Base-by-base conservation (phyloP, 2,329 filamentous ascomycete species). In the Talaromyces sp. region DNA sequence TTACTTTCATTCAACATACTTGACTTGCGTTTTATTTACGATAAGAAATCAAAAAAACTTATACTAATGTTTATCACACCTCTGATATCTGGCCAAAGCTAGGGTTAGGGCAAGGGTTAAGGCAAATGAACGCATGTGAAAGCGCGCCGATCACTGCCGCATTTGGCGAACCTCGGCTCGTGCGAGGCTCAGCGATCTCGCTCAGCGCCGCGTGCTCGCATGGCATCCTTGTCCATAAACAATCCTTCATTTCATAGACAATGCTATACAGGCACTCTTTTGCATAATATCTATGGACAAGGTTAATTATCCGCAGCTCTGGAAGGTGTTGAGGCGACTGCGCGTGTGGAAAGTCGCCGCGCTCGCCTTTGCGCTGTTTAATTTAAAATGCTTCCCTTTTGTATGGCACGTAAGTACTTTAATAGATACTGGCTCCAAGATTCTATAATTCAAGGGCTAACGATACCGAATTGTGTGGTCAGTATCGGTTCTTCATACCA, bases 331-430 rank as follows among this genome's bases (percentile, higher is more conserved):
- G 26, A 29, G 48, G 19, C 54, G 58, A 11, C 24, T 56, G 27
- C 54, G 54, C 19, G 19, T 27, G 7, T 56, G 54, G 35, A 56
- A 46, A 32, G 9, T 60, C 9, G 17, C 56, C 11, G 56, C 54
- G 58, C 58, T 60, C 19, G n/a, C 56, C 29, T 46, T 60, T 31
- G 54, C 58, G 2, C 14, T 57, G 17, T 29, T 60, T 19, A 63
- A 63, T 53, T 35, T 58, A 26, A 63, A 63, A 53, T 55, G 58
- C 31, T 35, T 63, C 19, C 61, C 61, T 2, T 54, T 63, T 3
- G 61, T 58, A 46, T 63, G 61, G 61, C 54, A 58, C 32, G 61
- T 63, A 61, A 61, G 61, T 62, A 46, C 31, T 11, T 31, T 14
- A 26, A 24, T 26, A 38, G 12, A 29, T 32, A 41, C 41, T 21